Evolutionary conservation across 495 filamentous ascomycete species (phyloP).

Genomic region (Penicillium maclennaniae): DNA sequence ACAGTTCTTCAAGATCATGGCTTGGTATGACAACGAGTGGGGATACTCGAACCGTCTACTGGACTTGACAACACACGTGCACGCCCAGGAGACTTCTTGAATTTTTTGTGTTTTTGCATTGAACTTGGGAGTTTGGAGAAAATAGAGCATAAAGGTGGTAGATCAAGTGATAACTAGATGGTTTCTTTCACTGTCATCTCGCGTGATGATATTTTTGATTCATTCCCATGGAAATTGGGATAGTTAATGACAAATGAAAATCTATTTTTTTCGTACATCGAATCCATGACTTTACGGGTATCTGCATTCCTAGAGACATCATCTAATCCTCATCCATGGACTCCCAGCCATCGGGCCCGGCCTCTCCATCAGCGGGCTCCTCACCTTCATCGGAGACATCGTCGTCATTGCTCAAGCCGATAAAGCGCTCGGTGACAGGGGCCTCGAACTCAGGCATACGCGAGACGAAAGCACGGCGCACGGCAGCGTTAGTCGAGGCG

Average conservation of each 20-base stretch:
- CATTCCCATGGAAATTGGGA: neutral
- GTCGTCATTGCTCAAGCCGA: constrained; percentile 66
- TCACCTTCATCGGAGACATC: constrained; percentile 61
- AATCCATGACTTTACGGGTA: constrained; percentile 24
- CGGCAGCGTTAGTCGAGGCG: constrained; percentile 86
- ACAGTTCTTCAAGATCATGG: constrained; percentile 39
- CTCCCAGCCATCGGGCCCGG: constrained; percentile 63
- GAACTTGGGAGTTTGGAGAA: neutral
- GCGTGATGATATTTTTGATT: neutral
- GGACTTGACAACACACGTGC: constrained; percentile 28
- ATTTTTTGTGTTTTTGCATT: neutral
- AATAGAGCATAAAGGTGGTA: neutral
- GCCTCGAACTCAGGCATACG: constrained; percentile 56
- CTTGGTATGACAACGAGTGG: constrained; percentile 40
- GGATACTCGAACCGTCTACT: constrained; percentile 35
- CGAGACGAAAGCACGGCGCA: constrained; percentile 80
- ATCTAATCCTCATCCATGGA: constrained; percentile 83
- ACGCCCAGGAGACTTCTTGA: constrained; percentile 17
- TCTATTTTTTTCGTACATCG: constrained; percentile 27
- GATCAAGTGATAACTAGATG: neutral
- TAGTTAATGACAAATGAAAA: neutral
- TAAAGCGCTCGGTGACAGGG: constrained; percentile 71
- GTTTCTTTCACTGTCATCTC: neutral
- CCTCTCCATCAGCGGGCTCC: constrained; percentile 48
- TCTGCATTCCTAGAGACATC: constrained; percentile 14